Base-by-base conservation (phyloP, 1,284 basidiomycete genomes). In the Ceraceosorus guamensis region DNA sequence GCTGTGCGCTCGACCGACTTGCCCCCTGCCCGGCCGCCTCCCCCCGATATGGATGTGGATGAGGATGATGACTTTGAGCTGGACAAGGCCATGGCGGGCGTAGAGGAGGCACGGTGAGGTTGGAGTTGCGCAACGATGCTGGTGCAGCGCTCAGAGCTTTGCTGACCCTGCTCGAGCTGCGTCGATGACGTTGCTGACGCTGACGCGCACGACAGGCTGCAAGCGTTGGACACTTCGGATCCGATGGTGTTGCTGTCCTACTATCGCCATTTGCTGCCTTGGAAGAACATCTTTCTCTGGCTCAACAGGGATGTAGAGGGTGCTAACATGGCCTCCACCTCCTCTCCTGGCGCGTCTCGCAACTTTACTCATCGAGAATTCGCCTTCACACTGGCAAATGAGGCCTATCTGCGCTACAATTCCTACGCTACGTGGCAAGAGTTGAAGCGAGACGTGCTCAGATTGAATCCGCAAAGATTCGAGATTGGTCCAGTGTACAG, bases 401-500 rank as follows among this genome's bases (percentile, higher is more conserved):
- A 97, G 67, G 85, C 89, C 4, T 97, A 98, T 76, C 81, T 98
- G 5, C 55, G 93, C 8, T 98, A 97, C 81, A 87, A 95, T 75
- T 95, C 89, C 4, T 98, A 95, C 77, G 80, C 80, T 35, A 85
- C 82, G 31, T 82, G 82, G 2, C 90, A 95, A 6, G 93, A 97
- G 57, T 84, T 97, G 73, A 95, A 96, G 79, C 88, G 88, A 69
- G 88, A 96, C 53, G 70, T 74, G 33, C 71, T 67, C 37, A 65
- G 72, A 39, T 60, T 75, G 44, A 72, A 75, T 41, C 73, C 73
- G 10, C 66, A 67, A 16, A 87, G 93, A 71, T 99, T 98, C 73
- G 93, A 98, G 78, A 93, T 99, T 57, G 95, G 93, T 0, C 89
- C 95, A 0, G 83, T 95, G 48, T 98, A 98, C 78, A 88, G 84